Conservation (phyloP, 1,284 basidiomycete species). For the Ustilago lituana region DNA sequence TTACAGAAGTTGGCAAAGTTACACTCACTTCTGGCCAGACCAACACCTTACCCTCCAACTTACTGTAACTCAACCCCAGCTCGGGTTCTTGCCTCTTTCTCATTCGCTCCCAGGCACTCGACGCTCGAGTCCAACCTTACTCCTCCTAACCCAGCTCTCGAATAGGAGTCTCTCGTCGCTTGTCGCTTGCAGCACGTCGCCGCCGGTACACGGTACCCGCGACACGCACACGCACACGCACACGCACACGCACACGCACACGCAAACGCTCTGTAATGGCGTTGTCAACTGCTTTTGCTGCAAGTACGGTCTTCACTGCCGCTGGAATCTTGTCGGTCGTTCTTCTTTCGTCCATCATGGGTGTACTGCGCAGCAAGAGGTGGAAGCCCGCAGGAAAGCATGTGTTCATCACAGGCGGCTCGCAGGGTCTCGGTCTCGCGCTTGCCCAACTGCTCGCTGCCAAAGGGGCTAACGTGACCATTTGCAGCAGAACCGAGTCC, state of each 20-base stretch:
- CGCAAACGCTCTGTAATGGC: no score
- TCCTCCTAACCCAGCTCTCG: neutral
- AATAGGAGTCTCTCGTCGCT: neutral
- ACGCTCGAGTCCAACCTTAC: conserved; percentile 5
- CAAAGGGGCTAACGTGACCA: conserved; percentile 80
- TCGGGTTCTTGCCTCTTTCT: neutral
- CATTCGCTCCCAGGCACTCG: neutral
- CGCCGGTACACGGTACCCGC: no score
- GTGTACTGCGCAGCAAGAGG: conserved; percentile 19
- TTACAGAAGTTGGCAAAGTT: no score
- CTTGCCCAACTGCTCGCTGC: conserved; percentile 77
- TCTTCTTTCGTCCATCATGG: conserved; percentile 37
- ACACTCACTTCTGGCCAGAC: no score
- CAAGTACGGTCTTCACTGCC: conserved; percentile 10
- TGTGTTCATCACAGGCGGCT: conserved; percentile 79
- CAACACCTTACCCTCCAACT: no score
- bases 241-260: no score
- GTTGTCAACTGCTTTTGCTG: conserved; percentile 12
- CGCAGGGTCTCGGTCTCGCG: conserved; percentile 79
- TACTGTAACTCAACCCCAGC: no score
- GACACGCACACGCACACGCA: no score
- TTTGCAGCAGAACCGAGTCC: conserved; percentile 78
- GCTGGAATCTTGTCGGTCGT: conserved; percentile 15
- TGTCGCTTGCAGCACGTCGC: neutral
- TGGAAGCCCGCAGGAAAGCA: conserved; percentile 45